Evolutionary conservation across 768 basidiomycete genomes (phyloP), one percentile per base, ranked within the genome.

Genomic region (Clitopilus passeckerianus): DNA sequence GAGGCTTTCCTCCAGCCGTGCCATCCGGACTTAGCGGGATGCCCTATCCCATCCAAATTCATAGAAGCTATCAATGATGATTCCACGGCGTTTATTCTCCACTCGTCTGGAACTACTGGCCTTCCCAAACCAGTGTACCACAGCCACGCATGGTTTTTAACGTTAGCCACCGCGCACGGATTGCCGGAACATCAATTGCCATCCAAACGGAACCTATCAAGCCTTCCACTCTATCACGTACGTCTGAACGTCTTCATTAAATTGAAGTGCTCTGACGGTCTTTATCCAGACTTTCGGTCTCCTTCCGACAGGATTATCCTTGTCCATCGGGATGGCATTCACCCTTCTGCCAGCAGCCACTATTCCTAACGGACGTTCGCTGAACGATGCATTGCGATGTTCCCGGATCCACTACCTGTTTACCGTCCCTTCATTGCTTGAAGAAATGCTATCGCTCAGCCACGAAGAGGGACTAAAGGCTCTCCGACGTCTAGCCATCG

Each of bases 31-130:
- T 54, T 66, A 18, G 57, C 60, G 5, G 12, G 14, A 41, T 41
- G 5, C 10, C 12, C 14, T n/a, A 58, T 71, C 9, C 74, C 75
- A 24, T 67, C 70, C 5, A 59, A 60, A 50, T 74, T 68, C 44
- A 60, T 54, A 1, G 56, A 60, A 4, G 67, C 63, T 57, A 52
- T 54, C 5, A 67, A 69, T 8, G 57, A 67, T 22, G 75, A 78
- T 58, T 63, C 72, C 1, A 73, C 77, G 15, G 75, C 75, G 0
- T 57, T 80, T 15, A 78, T 81, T n/a, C 61, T 82, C 56, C 81
- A 82, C 60, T 79, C 80, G 0, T 81, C 78, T 3, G 81, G 80
- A 12, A 81, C 80, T 5, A 80, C 79, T 2, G 81, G 79, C n/a
- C 69, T 79, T 35, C 80, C 80, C 1, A 82, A 82, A 64, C 72